phyloP scores from a whole-genome alignment of 2,329 filamentous ascomycete species.

The Salinomyces thailandicus region DNA sequence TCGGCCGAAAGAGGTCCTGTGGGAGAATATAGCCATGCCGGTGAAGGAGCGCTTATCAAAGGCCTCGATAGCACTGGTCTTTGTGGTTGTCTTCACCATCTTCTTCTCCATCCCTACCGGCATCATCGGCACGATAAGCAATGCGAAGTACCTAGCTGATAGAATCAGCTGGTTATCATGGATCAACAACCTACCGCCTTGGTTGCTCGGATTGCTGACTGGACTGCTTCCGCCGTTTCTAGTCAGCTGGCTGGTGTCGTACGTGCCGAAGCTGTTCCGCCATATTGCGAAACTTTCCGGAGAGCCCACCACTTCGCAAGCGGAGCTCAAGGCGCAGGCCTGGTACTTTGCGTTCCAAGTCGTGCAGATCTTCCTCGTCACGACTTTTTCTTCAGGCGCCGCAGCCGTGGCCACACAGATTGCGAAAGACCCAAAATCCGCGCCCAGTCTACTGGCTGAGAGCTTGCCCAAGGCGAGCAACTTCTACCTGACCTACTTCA shows the following conservation, averaged over 20 bases:
- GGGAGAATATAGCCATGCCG: constrained; percentile 35
- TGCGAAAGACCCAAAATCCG: constrained; percentile 22
- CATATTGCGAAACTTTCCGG: constrained; percentile 26
- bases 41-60: constrained; percentile 19
- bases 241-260: constrained; percentile 24
- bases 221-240: constrained; percentile 25
- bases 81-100: constrained; percentile 26
- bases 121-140: constrained; percentile 25
- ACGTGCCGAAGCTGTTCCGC: constrained; percentile 26
- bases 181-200: constrained; percentile 22
- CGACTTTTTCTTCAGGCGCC: constrained; percentile 30
- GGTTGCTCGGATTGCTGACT: constrained; percentile 21
- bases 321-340: constrained; percentile 32
- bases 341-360: constrained; percentile 33
- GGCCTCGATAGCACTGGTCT: constrained; percentile 20
- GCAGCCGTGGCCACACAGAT: constrained; percentile 25
- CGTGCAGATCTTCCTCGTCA: constrained; percentile 34
- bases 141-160: constrained; percentile 24
- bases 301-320: constrained; percentile 32
- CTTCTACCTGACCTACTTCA: constrained; percentile 33
- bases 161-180: constrained; percentile 20
- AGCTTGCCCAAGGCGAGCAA: constrained; percentile 30
- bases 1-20: constrained; percentile 37
- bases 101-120: constrained; percentile 28
- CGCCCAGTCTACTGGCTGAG: constrained; percentile 25